These are phyloP conservation scores for Ophiostoma ips DNA, from an alignment of 2,329 filamentous ascomycete species.

Conservation along the genomic window DNA sequence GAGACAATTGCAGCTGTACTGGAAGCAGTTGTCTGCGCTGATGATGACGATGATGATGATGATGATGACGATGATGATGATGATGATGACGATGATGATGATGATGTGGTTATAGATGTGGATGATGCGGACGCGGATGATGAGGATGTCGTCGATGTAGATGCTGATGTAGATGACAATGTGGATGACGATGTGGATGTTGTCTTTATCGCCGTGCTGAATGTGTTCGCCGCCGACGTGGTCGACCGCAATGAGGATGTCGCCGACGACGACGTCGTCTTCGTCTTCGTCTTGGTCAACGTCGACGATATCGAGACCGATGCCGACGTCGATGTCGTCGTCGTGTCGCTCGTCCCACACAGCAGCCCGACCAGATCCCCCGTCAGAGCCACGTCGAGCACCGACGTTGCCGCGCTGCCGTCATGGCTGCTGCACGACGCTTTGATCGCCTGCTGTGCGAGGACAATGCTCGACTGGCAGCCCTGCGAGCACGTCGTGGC, in stretches of 20 bases:
- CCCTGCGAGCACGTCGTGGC: constrained; percentile 24
- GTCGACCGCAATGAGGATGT: not conserved
- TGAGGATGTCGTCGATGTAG: not conserved
- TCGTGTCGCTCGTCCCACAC: constrained; percentile 16
- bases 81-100: too few relatives aligned
- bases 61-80: too few relatives aligned
- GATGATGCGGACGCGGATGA: not conserved
- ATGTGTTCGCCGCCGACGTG: too few relatives aligned
- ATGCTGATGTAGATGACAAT: too few relatives aligned
- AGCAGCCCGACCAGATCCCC: constrained; percentile 25
- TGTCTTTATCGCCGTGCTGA: too few relatives aligned
- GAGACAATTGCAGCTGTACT: too few relatives aligned
- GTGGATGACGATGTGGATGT: too few relatives aligned
- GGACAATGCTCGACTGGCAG: constrained; percentile 45
- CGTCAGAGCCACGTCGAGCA: constrained; percentile 24
- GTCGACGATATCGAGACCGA: not conserved
- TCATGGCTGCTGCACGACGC: constrained; percentile 44
- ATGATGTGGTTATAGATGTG: too few relatives aligned
- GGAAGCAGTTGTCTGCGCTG: too few relatives aligned
- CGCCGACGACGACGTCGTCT: not conserved
- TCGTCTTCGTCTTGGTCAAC: not conserved
- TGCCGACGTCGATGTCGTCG: not conserved
- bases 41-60: too few relatives aligned
- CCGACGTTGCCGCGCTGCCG: constrained; percentile 26
- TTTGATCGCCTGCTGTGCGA: constrained; percentile 61